Conservation (phyloP, 2,329 filamentous ascomycete genomes). For the Harringtonia lauricola region DNA sequence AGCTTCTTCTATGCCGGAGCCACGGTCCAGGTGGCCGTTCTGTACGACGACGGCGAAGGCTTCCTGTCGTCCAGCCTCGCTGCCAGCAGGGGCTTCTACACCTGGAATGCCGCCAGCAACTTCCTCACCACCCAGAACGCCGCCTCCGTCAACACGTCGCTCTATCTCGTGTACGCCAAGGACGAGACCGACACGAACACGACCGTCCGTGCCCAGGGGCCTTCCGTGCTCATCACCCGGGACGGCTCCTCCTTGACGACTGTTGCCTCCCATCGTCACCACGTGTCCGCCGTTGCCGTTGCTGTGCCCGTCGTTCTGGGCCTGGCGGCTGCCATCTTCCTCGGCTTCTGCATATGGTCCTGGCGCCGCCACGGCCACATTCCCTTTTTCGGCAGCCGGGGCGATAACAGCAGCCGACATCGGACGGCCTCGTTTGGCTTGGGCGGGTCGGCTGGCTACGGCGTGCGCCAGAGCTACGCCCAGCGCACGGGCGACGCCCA, state of each 20-base stretch:
- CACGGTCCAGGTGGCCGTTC: slow-evolving; percentile 12
- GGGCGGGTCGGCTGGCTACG: slow-evolving; percentile 14
- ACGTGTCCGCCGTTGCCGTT: slow-evolving; percentile 13
- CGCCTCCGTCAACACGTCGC: slow-evolving; percentile 8
- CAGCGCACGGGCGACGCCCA: slow-evolving; percentile 11
- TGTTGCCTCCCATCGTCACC: slow-evolving; percentile 4
- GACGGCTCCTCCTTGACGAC: not conserved
- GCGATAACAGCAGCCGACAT: no score
- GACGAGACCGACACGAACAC: no score
- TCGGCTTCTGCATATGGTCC: slow-evolving; percentile 14
- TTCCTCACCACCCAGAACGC: slow-evolving; percentile 13
- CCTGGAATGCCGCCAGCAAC: slow-evolving; percentile 11
- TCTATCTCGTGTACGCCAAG: no score
- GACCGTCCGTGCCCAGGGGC: slow-evolving; percentile 12
- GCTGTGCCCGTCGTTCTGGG: slow-evolving; percentile 19
- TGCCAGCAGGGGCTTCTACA: slow-evolving; percentile 17
- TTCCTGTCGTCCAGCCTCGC: slow-evolving; percentile 11
- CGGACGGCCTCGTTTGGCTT: no score
- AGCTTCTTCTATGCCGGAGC: slow-evolving; percentile 14
- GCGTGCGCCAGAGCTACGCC: slow-evolving; percentile 13
- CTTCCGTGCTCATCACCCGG: slow-evolving; percentile 15
- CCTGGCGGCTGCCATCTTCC: slow-evolving; percentile 10
- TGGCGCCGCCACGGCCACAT: slow-evolving; percentile 15
- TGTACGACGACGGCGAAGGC: slow-evolving; percentile 9
- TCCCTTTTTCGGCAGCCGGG: slow-evolving; percentile 11